Evolutionary conservation across 768 basidiomycete species (phyloP).

Genomic region (Hericium erinaceus): DNA sequence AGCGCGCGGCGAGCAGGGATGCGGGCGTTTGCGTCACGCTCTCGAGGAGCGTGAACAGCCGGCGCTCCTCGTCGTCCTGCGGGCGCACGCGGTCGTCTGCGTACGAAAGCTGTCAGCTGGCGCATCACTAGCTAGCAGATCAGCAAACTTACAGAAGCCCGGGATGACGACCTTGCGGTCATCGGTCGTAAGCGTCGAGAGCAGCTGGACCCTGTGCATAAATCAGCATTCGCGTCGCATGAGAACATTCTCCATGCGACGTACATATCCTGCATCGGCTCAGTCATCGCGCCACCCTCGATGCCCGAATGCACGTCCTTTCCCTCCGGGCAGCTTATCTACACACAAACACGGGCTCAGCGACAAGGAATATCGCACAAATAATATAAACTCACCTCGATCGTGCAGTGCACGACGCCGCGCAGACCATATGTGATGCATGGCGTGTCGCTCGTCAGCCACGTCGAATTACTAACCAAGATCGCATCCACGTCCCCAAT

Average conservation of each 20-base stretch:
- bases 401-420: constrained; percentile 83
- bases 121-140: not conserved
- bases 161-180: constrained; percentile 59
- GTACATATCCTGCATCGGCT: constrained; percentile 93
- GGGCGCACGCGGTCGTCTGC: constrained; percentile 72
- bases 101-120: no score
- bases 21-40: constrained; percentile 59
- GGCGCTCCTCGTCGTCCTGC: constrained; percentile 56
- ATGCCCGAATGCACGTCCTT: constrained; percentile 92
- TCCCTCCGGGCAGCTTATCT: constrained; percentile 55
- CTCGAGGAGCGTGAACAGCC: constrained; percentile 61
- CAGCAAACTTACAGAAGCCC: constrained; percentile 61
- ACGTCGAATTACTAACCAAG: constrained; percentile 90
- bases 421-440: constrained; percentile 94
- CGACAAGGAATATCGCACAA: not conserved
- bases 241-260: constrained; percentile 9
- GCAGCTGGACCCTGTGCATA: constrained; percentile 56
- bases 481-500: constrained; percentile 89
- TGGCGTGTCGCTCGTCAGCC: constrained; percentile 88
- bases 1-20: constrained; percentile 62
- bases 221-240: not conserved
- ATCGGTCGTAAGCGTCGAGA: constrained; percentile 59
- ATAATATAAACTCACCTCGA: constrained; percentile 41
- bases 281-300: constrained; percentile 79
- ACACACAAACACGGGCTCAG: not conserved